phyloP scores from a whole-genome alignment of 148 eudicot genomes.

The Vaccinium darrowii region DNA sequence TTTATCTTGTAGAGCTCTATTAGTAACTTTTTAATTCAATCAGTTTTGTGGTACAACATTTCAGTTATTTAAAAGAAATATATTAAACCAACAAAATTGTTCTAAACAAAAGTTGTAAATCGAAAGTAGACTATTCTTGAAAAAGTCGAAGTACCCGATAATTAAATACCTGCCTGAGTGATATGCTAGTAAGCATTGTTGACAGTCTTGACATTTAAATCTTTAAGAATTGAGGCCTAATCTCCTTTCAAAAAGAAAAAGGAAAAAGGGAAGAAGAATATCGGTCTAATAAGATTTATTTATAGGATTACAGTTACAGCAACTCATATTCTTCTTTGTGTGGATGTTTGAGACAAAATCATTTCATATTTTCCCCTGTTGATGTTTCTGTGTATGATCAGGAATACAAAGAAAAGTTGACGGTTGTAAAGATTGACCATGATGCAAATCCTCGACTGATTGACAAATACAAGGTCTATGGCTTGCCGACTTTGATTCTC shows the following conservation, averaged over 20 bases:
- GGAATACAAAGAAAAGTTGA: constrained; percentile 51
- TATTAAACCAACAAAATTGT: neutral
- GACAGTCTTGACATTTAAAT: neutral
- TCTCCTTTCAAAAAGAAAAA: too few relatives aligned
- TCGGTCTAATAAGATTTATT: neutral
- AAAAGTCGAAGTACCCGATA: neutral
- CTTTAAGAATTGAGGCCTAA: neutral
- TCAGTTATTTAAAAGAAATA: neutral
- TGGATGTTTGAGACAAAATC: neutral
- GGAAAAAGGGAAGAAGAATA: neutral
- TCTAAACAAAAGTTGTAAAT: neutral
- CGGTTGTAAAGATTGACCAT: constrained; percentile 55
- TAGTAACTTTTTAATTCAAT: neutral
- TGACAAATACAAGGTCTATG: constrained; percentile 55
- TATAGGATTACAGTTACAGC: neutral
- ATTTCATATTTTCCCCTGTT: neutral
- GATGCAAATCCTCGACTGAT: constrained; percentile 47
- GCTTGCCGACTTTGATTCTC: constrained; percentile 51
- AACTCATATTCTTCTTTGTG: neutral
- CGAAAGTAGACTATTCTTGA: neutral
- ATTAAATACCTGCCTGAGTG: neutral
- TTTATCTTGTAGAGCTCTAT: neutral
- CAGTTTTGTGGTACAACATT: neutral
- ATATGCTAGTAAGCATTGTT: neutral
- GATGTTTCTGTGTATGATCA: constrained; percentile 15